Conservation (phyloP, 2,329 filamentous ascomycete genomes). For the Apiospora sp. region DNA sequence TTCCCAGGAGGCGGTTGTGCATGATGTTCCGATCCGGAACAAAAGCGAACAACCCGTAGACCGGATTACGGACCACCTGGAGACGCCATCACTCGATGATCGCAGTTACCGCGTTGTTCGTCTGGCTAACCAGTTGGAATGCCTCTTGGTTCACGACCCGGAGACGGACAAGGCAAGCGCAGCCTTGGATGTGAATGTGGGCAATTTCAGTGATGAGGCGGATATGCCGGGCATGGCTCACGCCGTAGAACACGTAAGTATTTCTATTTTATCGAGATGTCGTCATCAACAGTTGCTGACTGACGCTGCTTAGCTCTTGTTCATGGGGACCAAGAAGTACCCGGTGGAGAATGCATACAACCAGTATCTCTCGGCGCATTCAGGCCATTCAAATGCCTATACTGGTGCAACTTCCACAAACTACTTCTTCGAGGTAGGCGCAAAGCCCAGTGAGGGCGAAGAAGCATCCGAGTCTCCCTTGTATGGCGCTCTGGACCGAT, state of each 20-base stretch:
- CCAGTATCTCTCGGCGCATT: conserved; percentile 88
- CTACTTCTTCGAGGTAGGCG: conserved; percentile 96
- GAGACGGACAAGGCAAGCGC: conserved; percentile 97
- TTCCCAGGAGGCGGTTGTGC: conserved; percentile 36
- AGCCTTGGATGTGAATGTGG: conserved; percentile 86
- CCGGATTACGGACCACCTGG: conserved; percentile 43
- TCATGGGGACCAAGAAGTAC: conserved; percentile 99
- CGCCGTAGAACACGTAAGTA: conserved; percentile 79
- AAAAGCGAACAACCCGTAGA: conserved; percentile 44
- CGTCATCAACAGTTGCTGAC: neutral
- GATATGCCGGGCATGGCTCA: conserved; percentile 96
- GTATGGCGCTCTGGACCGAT: conserved; percentile 85
- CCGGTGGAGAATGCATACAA: conserved; percentile 96
- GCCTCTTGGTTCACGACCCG: conserved; percentile 88
- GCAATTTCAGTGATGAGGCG: conserved; percentile 90
- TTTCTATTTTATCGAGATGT: neutral
- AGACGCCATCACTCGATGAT: conserved; percentile 66
- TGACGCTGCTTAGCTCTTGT: conserved; percentile 69
- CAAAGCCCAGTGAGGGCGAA: conserved; percentile 71
- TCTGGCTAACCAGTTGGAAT: conserved; percentile 87
- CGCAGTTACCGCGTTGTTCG: conserved; percentile 87
- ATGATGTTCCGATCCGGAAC: conserved; percentile 40
- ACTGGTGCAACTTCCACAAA: conserved; percentile 94
- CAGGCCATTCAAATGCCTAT: conserved; percentile 93
- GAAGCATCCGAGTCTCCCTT: conserved; percentile 66